Evolutionary conservation across 1,284 basidiomycete genomes (phyloP).

Genomic region (Heliocybe sulcata): DNA sequence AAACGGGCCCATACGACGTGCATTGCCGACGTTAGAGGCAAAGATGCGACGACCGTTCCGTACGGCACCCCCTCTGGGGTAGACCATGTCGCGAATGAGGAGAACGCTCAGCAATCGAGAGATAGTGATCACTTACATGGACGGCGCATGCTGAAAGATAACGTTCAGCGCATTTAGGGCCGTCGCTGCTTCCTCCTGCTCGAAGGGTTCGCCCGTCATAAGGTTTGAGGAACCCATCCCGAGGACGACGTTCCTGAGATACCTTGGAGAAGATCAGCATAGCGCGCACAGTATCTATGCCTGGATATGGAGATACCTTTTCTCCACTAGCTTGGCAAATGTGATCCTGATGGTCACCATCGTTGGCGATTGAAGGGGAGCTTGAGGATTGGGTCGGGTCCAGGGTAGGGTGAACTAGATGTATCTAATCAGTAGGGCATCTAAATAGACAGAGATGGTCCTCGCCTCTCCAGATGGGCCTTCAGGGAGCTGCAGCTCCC

Average conservation of each 20-base stretch:
- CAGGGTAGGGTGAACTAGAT: background rate
- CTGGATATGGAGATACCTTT: background rate
- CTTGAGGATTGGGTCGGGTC: background rate
- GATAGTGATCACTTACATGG: background rate
- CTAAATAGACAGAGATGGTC: background rate
- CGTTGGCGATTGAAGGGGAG: background rate
- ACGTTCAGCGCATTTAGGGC: background rate
- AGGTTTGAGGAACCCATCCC: background rate
- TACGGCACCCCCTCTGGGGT: background rate
- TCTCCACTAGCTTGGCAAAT: background rate
- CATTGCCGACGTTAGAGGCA: background rate
- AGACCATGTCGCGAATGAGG: background rate
- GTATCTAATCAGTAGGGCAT: background rate
- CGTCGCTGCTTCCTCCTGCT: background rate
- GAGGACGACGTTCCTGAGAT: background rate
- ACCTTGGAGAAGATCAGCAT: background rate
- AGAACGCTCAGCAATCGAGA: too few species aligned
- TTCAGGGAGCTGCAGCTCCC: background rate
- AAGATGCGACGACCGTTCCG: background rate
- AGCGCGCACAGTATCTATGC: background rate
- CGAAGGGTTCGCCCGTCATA: background rate
- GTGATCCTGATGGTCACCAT: background rate
- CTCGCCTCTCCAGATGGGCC: background rate
- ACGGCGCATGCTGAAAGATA: background rate
- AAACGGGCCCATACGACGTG: background rate